Percentiles rank a stretch among this genome's conserved stretches.
Evolutionary conservation across 208 protist species (phyloP).

Genomic region (Trichomonas gallinae): DNA sequence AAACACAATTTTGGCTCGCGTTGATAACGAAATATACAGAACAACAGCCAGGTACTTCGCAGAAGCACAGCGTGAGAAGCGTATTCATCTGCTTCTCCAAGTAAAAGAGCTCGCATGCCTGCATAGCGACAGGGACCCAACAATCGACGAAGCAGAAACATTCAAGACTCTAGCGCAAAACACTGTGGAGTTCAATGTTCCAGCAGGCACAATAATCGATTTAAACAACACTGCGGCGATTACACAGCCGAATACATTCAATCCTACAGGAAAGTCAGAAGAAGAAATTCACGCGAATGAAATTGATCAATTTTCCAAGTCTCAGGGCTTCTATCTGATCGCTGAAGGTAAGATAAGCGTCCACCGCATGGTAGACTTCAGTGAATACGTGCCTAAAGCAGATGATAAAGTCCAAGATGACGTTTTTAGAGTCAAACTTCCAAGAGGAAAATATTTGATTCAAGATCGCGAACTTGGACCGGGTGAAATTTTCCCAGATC

Average conservation of each 20-base stretch:
- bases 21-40: background rate
- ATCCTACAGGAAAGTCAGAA: background rate
- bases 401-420: background rate
- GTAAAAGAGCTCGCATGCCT: background rate
- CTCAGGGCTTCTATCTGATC: background rate
- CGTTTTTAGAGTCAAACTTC: background rate
- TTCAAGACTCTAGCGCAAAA: background rate
- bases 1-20: background rate
- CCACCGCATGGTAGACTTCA: background rate
- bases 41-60: background rate
- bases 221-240: background rate
- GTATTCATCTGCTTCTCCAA: background rate
- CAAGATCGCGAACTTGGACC: background rate
- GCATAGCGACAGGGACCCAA: background rate
- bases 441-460: background rate
- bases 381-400: background rate
- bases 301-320: background rate
- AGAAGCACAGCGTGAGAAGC: background rate
- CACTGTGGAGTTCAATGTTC: background rate
- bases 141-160: background rate
- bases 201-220: background rate
- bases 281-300: background rate
- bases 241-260: background rate
- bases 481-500: background rate
- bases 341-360: background rate